Percentiles rank a stretch among this genome's conserved stretches.
Evolutionary conservation across 1,284 basidiomycete species (phyloP).

Genomic region (Melampsora larici-populina): DNA sequence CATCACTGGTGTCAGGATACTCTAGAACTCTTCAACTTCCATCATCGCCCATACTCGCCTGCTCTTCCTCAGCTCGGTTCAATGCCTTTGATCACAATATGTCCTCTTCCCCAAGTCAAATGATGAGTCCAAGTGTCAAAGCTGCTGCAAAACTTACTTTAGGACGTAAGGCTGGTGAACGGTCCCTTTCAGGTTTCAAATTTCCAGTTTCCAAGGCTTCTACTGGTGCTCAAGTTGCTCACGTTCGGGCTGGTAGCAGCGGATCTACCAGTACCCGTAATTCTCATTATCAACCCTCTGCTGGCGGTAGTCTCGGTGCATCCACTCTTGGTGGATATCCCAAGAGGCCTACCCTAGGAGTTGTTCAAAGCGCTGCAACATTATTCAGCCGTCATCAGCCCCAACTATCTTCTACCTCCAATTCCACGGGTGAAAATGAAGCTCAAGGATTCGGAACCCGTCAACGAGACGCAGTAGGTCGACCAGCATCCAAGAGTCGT

Average conservation of each 20-base stretch:
- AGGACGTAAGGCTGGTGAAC: slow-evolving; percentile 36
- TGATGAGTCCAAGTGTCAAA: slow-evolving; percentile 30
- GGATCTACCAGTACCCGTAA: not conserved
- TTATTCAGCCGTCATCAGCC: slow-evolving; percentile 23
- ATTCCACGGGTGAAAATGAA: not conserved
- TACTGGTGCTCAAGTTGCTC: not conserved
- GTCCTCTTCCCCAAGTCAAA: slow-evolving; percentile 26
- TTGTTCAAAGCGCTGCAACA: slow-evolving; percentile 38
- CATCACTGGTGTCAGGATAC: not conserved
- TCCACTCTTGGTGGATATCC: not conserved
- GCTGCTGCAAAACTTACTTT: slow-evolving; percentile 37
- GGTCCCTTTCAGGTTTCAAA: slow-evolving; percentile 29
- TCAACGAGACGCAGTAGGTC: slow-evolving; percentile 29
- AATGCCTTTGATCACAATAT: not conserved
- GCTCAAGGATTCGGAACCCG: not conserved
- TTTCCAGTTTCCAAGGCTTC: slow-evolving; percentile 23
- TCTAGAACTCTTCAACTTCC: not conserved
- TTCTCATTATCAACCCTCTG: slow-evolving; percentile 1
- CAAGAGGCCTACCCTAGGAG: slow-evolving; percentile 10
- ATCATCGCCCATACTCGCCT: not conserved
- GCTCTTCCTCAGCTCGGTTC: not conserved
- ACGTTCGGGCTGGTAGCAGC: not conserved
- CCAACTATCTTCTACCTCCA: slow-evolving; percentile 10
- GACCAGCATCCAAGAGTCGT: slow-evolving; percentile 32
- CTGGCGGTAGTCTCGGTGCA: slow-evolving; percentile 26